Percentiles rank a stretch among this genome's conserved stretches.
phyloP scores from a whole-genome alignment of 306 rosid species.

The Fragaria iinumae region DNA sequence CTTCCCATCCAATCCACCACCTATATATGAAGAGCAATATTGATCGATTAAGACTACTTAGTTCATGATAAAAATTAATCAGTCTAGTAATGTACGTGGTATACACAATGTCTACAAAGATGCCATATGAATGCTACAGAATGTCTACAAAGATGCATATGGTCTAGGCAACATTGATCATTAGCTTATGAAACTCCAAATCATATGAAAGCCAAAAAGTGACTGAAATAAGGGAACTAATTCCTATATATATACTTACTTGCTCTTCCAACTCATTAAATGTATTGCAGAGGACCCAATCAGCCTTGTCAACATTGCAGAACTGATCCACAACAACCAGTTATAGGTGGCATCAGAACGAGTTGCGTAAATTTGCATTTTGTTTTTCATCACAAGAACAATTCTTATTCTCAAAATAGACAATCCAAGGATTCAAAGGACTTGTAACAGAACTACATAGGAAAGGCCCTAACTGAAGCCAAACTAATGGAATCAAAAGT shows the following conservation, averaged over 20 bases:
- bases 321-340: conserved; percentile 31
- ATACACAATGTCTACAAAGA: too few species aligned
- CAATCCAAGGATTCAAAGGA: not conserved
- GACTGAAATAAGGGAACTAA: too few species aligned
- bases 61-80: too few species aligned
- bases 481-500: not conserved
- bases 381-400: not conserved
- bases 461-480: not conserved
- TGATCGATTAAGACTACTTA: too few species aligned
- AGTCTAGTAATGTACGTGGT: too few species aligned
- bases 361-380: not conserved
- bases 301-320: conserved; percentile 36
- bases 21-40: too few species aligned
- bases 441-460: not conserved
- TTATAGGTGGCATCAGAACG: not conserved
- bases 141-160: not conserved
- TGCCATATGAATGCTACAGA: too few species aligned
- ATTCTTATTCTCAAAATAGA: too few species aligned
- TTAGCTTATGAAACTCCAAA: not conserved
- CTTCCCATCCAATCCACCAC: too few species aligned
- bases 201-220: not conserved
- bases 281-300: conserved; percentile 36
- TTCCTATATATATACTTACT: not conserved
- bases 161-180: not conserved
- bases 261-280: conserved; percentile 26